Evolutionary conservation across 176 grass and related monocot species (phyloP).

Genomic region (Eremochloa ophiuroides): DNA sequence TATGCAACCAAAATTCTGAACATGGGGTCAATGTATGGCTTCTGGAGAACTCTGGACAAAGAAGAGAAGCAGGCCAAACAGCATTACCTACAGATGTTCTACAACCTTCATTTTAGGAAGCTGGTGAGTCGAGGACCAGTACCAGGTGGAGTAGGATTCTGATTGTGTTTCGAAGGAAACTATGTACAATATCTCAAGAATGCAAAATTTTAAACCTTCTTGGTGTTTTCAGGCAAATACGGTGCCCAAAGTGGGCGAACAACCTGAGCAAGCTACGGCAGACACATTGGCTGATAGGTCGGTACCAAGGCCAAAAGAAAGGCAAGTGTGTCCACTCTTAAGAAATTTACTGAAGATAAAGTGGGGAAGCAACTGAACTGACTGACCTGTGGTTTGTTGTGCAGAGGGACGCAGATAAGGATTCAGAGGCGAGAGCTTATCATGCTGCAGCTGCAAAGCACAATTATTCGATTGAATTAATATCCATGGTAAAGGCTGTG

Average conservation of each 20-base stretch:
- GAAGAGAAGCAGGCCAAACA: slow-evolving; percentile 48
- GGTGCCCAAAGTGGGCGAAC: slow-evolving; percentile 22
- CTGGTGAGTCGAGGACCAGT: slow-evolving; percentile 39
- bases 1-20: slow-evolving; percentile 66
- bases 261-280: background rate
- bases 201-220: background rate
- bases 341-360: slow-evolving; percentile 53
- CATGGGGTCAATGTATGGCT: slow-evolving; percentile 66
- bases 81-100: slow-evolving; percentile 69
- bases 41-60: slow-evolving; percentile 60
- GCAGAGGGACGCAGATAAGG: slow-evolving; percentile 43
- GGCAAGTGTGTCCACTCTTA: slow-evolving; percentile 52
- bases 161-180: background rate
- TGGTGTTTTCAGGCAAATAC: slow-evolving; percentile 46
- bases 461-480: background rate
- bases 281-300: background rate
- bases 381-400: slow-evolving; percentile 37
- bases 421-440: slow-evolving; percentile 36
- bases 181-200: background rate
- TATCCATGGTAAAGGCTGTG: background rate
- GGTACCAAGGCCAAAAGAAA: slow-evolving; percentile 36
- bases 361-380: slow-evolving; percentile 38
- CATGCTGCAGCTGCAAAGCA: background rate
- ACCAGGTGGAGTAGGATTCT: background rate
- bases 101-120: slow-evolving; percentile 79